Conservation (phyloP, 305 asterid species). For the Fraxinus nigra region DNA sequence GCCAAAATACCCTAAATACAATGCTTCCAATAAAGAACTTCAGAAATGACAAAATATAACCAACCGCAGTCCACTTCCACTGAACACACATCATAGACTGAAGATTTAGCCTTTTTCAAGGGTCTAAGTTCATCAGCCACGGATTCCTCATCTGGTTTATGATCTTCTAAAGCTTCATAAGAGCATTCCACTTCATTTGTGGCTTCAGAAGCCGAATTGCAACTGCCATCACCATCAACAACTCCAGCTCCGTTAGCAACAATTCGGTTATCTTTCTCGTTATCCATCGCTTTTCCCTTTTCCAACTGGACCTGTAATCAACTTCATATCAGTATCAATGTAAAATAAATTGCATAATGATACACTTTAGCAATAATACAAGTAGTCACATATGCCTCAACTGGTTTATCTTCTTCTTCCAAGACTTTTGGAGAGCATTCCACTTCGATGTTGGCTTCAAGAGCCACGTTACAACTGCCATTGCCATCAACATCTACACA, state of each 20-base stretch:
- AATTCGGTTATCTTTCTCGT: slow-evolving; percentile 37
- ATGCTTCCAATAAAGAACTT: slow-evolving; percentile 1
- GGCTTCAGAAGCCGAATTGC: slow-evolving; percentile 27
- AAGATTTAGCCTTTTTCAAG: slow-evolving; percentile 69
- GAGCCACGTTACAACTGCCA: slow-evolving; percentile 11
- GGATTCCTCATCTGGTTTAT: slow-evolving; percentile 31
- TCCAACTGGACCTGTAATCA: slow-evolving; percentile 43
- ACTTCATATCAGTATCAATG: not conserved
- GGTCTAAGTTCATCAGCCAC: slow-evolving; percentile 53
- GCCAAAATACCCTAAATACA: not conserved
- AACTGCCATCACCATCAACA: slow-evolving; percentile 35
- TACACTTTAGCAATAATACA: slow-evolving; percentile 5
- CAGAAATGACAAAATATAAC: slow-evolving; percentile 18
- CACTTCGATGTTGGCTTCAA: slow-evolving; percentile 23
- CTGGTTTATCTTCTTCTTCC: slow-evolving; percentile 38
- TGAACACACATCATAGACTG: slow-evolving; percentile 34
- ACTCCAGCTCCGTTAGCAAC: slow-evolving; percentile 33
- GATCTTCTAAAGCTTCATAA: slow-evolving; percentile 36
- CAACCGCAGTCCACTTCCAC: slow-evolving; percentile 40
- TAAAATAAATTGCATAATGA: not conserved
- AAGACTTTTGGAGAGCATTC: slow-evolving; percentile 32
- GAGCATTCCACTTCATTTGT: slow-evolving; percentile 23
- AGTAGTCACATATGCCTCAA: slow-evolving; percentile 29
- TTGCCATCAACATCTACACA: not conserved
- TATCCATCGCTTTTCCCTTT: slow-evolving; percentile 33